Evolutionary conservation across 169 alveolate species (phyloP), one percentile per base, ranked within the genome.

Genomic region (Plasmodium vivax): DNA sequence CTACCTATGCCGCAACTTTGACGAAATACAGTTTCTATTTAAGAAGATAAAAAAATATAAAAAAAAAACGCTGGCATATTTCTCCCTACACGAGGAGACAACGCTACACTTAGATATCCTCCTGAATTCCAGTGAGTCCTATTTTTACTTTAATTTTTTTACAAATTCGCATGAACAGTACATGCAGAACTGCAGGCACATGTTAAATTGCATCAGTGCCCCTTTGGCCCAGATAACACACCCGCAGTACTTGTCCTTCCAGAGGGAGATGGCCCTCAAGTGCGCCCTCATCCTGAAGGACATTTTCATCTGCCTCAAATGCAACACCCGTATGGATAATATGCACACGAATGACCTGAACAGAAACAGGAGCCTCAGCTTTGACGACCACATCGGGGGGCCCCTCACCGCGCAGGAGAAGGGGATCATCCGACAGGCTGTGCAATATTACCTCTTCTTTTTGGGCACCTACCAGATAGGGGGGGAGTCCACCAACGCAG

Each of bases 51-150:
- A 90, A 80, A 90, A 90, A 80, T 90, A 90, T 90, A 90, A 80
- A 47, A 90, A 90, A 68, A 90, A 79, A 68, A 80, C 84, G 71
- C 74, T 90, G 7, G 68, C 81, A 80, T 74, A 90, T 68, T 90
- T 80, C 54, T 80, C 94, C 54, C 83, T 90, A 80, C 74, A 80
- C 51, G 68, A 90, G 8, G 91, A 90, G 16, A 90, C 94, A 90
- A 90, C 94, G 12, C 27, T 90, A 79, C 90, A 90, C 45, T 90
- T 90, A 19, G 94, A 90, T 51, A 90, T 90, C 73, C 72, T 90
- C 45, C 36, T 90, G 82, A 90, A 90, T 58, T 80, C 91, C 38
- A 90, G 87, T 62, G 91, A 90, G 16, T 58, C 90, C 1, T 90
- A 90, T 56, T 90, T 90, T 90, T 90, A 90, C 51, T 90, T 47